Base-by-base conservation (phyloP, 768 basidiomycete genomes). In the Hygrophorus russula region DNA sequence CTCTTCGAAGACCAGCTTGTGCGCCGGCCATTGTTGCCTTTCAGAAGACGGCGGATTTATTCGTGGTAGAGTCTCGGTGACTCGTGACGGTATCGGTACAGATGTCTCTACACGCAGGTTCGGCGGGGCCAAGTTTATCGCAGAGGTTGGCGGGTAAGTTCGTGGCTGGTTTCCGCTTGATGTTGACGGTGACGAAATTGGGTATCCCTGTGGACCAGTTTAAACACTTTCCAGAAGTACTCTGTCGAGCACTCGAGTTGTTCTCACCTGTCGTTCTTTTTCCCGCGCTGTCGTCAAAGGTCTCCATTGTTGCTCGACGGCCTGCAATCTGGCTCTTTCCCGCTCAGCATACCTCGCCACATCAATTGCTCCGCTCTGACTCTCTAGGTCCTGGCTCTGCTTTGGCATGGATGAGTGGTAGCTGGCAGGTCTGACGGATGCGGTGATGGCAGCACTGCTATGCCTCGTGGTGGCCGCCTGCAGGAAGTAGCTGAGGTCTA, bases 361-460 rank as follows among this genome's bases (percentile, higher is more conserved):
- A 24, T 24, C 24, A 7, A 24, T 24, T 24, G 44, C 48, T 32
- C 52, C 60, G 46, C 62, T 59, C 10, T 48, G 50, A 30, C 60
- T 53, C 46, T 74, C 64, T 11, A 61, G 56, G 41, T 69, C 64
- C 13, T 63, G 62, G 27, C 14, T 7, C 24, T 3, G 24, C 4
- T 24, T 65, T 18, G 62, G 50, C 11, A 65, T 64, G 1, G 67
- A 56, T 1, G 67, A 59, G 10, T 71, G 70, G 40, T 64, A 63
- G 8, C 61, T 57, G 11, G 55, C 59, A 17, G 65, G 65, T 15
- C 70, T 66, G 28, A 58, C 61, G 8, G 71, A 73, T 14, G 64
- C 62, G 15, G 65, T 67, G 48, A 75, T 75, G 11, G 74, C 63
- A 5, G 60, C 67, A 48, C 75, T 78, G 32, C 68, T 66, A 9